Evolutionary conservation across 306 rosid species (phyloP).

Genomic region (Casuarina glauca): DNA sequence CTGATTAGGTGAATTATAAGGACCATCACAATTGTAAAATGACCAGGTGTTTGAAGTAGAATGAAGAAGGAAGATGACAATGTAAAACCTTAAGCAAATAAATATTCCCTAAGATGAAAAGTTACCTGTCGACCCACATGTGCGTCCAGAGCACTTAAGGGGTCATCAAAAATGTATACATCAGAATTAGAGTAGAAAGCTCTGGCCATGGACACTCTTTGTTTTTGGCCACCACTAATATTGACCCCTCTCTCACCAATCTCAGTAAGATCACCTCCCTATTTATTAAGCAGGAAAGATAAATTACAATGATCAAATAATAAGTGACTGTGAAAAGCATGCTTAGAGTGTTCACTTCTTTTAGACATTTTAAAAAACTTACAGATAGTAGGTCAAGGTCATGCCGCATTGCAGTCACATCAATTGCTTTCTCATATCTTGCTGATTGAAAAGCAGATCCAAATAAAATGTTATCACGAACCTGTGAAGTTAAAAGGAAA

Average conservation of each 20-base stretch:
- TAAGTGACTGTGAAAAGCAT: background rate
- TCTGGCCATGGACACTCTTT: conserved; percentile 89
- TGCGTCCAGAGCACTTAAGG: conserved; percentile 91
- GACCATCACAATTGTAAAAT: background rate
- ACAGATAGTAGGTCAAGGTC: conserved; percentile 78
- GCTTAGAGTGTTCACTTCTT: background rate
- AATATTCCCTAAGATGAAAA: conserved; percentile 17
- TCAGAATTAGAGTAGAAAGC: conserved; percentile 83
- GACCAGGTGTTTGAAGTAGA: background rate
- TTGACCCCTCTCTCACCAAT: conserved; percentile 95
- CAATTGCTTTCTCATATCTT: conserved; percentile 68
- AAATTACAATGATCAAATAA: conserved; percentile 7
- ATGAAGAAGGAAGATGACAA: background rate
- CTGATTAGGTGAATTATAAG: background rate
- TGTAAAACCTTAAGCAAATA: background rate
- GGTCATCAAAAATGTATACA: conserved; percentile 83
- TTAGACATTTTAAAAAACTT: conserved; percentile 35
- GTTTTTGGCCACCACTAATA: conserved; percentile 96
- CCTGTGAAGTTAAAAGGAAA: conserved; percentile 37
- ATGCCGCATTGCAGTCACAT: conserved; percentile 65
- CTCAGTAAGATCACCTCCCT: conserved; percentile 77
- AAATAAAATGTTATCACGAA: conserved; percentile 80
- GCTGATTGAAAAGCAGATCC: conserved; percentile 67
- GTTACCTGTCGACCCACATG: conserved; percentile 80
- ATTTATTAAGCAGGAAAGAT: conserved; percentile 24